Conservation (phyloP, 768 basidiomycete species). For the Russula virescens region DNA sequence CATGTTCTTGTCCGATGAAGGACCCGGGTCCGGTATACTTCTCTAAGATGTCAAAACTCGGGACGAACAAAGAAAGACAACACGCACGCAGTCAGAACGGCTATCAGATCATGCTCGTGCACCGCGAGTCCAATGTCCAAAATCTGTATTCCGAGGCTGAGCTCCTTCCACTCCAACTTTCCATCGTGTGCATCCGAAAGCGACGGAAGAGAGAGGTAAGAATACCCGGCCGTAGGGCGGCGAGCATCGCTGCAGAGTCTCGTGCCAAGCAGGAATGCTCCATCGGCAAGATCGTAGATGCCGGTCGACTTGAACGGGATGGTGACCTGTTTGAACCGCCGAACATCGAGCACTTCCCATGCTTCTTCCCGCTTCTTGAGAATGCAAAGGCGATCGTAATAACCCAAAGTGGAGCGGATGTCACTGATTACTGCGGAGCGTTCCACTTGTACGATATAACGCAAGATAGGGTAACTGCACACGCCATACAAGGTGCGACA, state of each 20-base stretch:
- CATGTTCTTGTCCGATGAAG: background rate
- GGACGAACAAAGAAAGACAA: no score
- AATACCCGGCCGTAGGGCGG: slow-evolving; percentile 11
- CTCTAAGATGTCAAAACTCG: background rate
- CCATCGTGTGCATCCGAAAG: background rate
- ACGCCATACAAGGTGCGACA: slow-evolving; percentile 10
- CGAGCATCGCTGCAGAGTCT: background rate
- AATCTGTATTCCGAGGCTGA: slow-evolving; percentile 8
- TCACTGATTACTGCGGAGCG: slow-evolving; percentile 18
- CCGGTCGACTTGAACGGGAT: slow-evolving; percentile 20
- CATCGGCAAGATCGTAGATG: slow-evolving; percentile 24
- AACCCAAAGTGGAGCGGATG: background rate
- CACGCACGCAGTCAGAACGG: slow-evolving; percentile 18
- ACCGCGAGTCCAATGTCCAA: slow-evolving; percentile 22
- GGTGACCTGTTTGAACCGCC: background rate
- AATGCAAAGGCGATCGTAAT: slow-evolving; percentile 13
- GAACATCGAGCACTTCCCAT: slow-evolving; percentile 14
- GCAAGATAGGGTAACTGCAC: background rate
- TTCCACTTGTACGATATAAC: slow-evolving; percentile 21
- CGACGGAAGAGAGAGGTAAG: slow-evolving; percentile 16
- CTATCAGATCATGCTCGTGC: slow-evolving; percentile 22
- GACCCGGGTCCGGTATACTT: background rate
- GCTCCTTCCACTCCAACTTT: background rate
- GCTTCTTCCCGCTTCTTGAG: slow-evolving; percentile 19
- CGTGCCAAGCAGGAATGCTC: slow-evolving; percentile 22